Conservation (phyloP, 169 alveolate species). For the Perkinsus marinus region DNA sequence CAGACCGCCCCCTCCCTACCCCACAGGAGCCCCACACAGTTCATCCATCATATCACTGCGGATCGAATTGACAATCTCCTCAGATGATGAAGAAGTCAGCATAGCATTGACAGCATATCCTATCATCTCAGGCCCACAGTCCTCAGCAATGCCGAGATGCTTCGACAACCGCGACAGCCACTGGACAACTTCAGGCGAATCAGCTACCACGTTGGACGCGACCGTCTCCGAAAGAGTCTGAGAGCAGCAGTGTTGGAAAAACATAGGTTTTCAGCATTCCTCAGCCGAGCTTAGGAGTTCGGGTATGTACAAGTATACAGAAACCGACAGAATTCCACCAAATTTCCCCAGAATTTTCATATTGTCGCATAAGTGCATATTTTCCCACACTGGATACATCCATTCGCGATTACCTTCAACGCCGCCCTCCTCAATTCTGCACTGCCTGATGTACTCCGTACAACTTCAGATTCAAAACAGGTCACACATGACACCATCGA, state of each 20-base stretch:
- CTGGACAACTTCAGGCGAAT: neutral
- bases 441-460: neutral
- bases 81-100: neutral
- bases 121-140: neutral
- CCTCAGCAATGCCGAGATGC: neutral
- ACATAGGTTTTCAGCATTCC: no score
- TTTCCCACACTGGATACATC: no score
- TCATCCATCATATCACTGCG: neutral
- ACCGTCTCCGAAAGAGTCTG: neutral
- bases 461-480: neutral
- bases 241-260: neutral
- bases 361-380: no score
- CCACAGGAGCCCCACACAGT: neutral
- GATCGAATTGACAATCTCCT: neutral
- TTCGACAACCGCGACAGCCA: neutral
- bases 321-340: no score
- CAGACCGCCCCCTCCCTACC: neutral
- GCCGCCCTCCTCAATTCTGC: neutral
- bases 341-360: no score
- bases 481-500: neutral
- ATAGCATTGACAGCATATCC: neutral
- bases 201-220: neutral
- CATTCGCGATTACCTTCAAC: neutral
- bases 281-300: no score
- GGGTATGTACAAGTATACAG: no score